Percentiles rank a stretch among this genome's conserved stretches.
Evolutionary conservation across 2,329 filamentous ascomycete species (phyloP).

Genomic region (Neopestalotiopsis sp.): DNA sequence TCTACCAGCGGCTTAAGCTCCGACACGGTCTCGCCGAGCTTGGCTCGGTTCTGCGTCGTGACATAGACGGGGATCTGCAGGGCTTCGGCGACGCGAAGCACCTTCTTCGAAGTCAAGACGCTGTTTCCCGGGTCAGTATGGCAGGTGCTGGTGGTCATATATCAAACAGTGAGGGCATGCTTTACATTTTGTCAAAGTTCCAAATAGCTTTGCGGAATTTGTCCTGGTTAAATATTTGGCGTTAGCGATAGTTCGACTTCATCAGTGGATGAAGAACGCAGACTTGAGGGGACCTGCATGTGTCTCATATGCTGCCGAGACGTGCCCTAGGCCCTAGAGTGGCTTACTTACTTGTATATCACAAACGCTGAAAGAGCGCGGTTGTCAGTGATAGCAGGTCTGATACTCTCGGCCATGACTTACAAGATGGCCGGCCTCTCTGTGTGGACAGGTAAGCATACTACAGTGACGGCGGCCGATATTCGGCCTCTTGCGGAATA

Average conservation of each 20-base stretch:
- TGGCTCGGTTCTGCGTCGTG: conserved; percentile 82
- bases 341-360: conserved; percentile 60
- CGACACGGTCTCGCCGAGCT: conserved; percentile 79
- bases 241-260: background rate
- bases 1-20: conserved; percentile 66
- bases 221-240: conserved; percentile 68
- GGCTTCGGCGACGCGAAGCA: conserved; percentile 67
- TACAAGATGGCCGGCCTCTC: conserved; percentile 58
- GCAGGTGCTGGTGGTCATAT: conserved; percentile 13
- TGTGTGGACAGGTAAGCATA: conserved; percentile 29
- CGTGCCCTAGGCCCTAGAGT: background rate
- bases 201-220: conserved; percentile 85
- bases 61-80: conserved; percentile 80
- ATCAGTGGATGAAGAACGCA: no score
- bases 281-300: background rate
- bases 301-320: background rate
- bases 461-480: background rate
- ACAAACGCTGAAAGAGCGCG: conserved; percentile 70
- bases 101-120: conserved; percentile 69
- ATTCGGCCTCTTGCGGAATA: conserved; percentile 1
- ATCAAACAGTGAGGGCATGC: conserved; percentile 16
- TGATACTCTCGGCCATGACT: conserved; percentile 28
- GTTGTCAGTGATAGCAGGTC: background rate
- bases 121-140: conserved; percentile 41
- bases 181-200: conserved; percentile 82